phyloP scores from a whole-genome alignment of 2,329 filamentous ascomycete genomes.

The Phyllosticta citriasiana region DNA sequence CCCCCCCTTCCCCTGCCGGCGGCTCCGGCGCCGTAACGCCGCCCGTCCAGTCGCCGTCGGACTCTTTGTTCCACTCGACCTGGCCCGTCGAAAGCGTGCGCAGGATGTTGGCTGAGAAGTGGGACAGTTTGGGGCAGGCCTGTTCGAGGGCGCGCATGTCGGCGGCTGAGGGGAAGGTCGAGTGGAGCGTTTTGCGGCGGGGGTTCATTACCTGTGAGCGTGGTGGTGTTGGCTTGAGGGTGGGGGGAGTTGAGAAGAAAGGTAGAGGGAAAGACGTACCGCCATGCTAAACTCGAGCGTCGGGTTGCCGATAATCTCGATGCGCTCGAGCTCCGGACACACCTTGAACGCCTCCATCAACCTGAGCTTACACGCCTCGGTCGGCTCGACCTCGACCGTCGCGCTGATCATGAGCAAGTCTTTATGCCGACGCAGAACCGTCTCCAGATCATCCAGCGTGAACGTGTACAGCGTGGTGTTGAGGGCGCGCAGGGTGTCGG shows the following conservation, averaged over 20 bases:
- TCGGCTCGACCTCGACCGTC: constrained; percentile 28
- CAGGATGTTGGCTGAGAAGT: constrained; percentile 29
- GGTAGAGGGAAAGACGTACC: constrained; percentile 16
- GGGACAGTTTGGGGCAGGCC: constrained; percentile 25
- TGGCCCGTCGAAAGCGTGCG: constrained; percentile 23
- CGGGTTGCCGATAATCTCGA: constrained; percentile 31
- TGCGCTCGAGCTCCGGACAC: constrained; percentile 26
- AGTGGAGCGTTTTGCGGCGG: constrained; percentile 17
- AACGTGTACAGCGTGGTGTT: constrained; percentile 36
- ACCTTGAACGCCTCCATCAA: constrained; percentile 21
- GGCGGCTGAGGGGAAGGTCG: constrained; percentile 24
- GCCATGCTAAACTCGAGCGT: constrained; percentile 28
- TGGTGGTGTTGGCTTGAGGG: background rate
- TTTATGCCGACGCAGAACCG: constrained; percentile 26
- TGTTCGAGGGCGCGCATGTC: constrained; percentile 24
- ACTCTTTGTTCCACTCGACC: constrained; percentile 24
- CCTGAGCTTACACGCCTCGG: constrained; percentile 25
- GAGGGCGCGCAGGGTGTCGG: constrained; percentile 24
- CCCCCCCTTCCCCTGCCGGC: background rate
- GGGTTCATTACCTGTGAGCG: constrained; percentile 18
- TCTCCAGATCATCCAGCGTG: constrained; percentile 22
- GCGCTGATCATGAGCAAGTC: constrained; percentile 29
- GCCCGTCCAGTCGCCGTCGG: constrained; percentile 11
- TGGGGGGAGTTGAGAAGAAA: background rate
- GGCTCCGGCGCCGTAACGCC: constrained; percentile 3